Base-by-base conservation (phyloP, 768 basidiomycete genomes). In the Sporobolomyces roseus region DNA sequence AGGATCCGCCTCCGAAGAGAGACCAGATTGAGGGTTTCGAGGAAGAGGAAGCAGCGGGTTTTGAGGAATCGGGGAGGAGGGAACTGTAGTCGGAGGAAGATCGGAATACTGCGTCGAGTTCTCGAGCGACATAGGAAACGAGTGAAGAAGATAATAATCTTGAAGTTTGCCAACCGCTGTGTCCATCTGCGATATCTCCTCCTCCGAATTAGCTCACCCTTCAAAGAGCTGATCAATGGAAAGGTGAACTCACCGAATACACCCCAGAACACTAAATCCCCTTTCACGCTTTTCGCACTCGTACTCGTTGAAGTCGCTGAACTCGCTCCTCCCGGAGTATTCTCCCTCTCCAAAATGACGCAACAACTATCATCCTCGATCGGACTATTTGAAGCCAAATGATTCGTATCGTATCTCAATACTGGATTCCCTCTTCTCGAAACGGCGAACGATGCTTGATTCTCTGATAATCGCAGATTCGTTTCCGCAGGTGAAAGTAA, bases 141-240 rank as follows among this genome's bases (percentile, higher is more conserved):
- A 98, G 84, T 53, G 88, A 84, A 63, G 87, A 86, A 4, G 89
- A 87, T 58, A 98, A 86, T 38, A 94, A 82, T 63, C 85, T 84
- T 17, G 90, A 92, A 3, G 94, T 98, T 59, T 90, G 83, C 43
- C 80, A 84, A 1, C 96, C 96, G 3, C 85, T 82, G 77, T 98
- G 96, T 3, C 93, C 92, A 74, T 93, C 92, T 55, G 29, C 2
- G 45, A 13, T n/a, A 29, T 14, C 8, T 48, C 52, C 30, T 36
- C 17, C 29, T 25, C 5, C 33, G 10, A 9, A 41, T 41, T 17
- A 41, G 38, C 17, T 41, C 9, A 4, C 21, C 25, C 17, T 3
- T 2, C 25, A 10, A 58, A 52, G 30, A 7, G 10, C n/a, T n/a
- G n/a, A n/a, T n/a, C n/a, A 4, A 9, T 50, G 51, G 49, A 13